These are phyloP conservation scores for Cladophialophora yegresii DNA, from an alignment of 2,329 filamentous ascomycete species.

Conservation along the genomic window DNA sequence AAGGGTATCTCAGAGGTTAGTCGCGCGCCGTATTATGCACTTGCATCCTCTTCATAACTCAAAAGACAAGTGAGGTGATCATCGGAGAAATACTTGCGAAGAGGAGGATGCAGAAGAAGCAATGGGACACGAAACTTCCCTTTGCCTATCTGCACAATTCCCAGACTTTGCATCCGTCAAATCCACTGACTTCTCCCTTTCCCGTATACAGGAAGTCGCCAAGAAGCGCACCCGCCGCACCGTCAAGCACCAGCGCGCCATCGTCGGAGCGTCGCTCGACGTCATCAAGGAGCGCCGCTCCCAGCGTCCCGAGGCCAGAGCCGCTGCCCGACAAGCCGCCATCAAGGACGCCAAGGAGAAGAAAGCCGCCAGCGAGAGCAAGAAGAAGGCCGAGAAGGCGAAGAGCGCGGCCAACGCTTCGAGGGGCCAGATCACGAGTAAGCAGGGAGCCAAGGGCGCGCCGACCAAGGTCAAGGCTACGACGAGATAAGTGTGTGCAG, in stretches of 20 bases:
- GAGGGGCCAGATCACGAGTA: constrained; percentile 88
- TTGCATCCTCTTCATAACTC: neutral
- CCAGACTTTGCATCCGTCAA: neutral
- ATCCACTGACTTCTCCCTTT: neutral
- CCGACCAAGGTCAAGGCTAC: constrained; percentile 81
- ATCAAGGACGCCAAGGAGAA: constrained; percentile 99
- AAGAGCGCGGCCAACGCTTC: constrained; percentile 75
- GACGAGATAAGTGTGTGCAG: constrained; percentile 41
- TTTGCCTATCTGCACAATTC: neutral
- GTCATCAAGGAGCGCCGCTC: constrained; percentile 99
- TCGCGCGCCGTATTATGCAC: constrained; percentile 25
- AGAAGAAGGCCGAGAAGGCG: constrained; percentile 99
- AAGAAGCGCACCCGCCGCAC: constrained; percentile 99
- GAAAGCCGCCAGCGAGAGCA: constrained; percentile 81
- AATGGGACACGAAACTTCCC: neutral
- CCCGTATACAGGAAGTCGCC: constrained; percentile 79
- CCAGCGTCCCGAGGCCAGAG: constrained; percentile 92
- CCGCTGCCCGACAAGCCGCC: constrained; percentile 82
- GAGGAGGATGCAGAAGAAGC: neutral
- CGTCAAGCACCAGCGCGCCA: constrained; percentile 98
- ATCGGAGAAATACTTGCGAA: neutral
- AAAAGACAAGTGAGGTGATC: neutral
- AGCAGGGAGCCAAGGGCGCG: constrained; percentile 95
- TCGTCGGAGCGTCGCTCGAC: constrained; percentile 98
- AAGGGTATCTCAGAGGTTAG: constrained; percentile 99